Base-by-base conservation (phyloP, 2,329 filamentous ascomycete species). In the Talaromyces islandicus region DNA sequence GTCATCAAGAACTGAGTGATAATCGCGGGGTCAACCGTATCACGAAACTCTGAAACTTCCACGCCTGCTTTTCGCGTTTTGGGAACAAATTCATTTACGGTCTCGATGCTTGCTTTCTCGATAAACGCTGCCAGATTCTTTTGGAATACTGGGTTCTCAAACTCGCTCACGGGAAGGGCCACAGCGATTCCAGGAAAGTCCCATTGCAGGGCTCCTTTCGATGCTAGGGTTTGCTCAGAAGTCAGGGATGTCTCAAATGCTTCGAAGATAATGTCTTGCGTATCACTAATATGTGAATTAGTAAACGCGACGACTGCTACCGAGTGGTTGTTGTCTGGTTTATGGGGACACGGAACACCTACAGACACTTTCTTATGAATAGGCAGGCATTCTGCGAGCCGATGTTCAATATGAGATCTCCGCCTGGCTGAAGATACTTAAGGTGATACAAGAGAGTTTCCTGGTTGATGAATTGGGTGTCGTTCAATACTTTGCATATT, bases 1-100 rank as follows among this genome's bases (percentile, higher is more conserved):
- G 84, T 79, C 72, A 88, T 83, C 12, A 90, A 75, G 62, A 88
- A 75, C 11, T 84, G 78, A 0, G 79, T 83, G 4, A 90, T 79
- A 1, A 89, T 69, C 0, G 79, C 75, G 0, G 87, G 87, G 58
- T 83, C 70, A 0, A 77, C 70, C 0, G 84, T 85, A 56, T 90
- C 83, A 7, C 88, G 81, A n/a, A 72, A 71, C 66, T 90, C 87
- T 10, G 76, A 70, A 0, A 83, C 69, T 0, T 68, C 64, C 9
- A 7, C 24, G 7, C 54, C 54, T 19, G 35, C 17, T 38, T 46
- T 56, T 30, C 38, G 35, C 5, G 54, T n/a, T n/a, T 48, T 46
- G 4, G 54, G 35, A 10, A 48, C 54, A 7, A 56, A 56, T 19
- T 56, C 38, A 19, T 56, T 38, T 9, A 56, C 38, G 3, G 38